Evolutionary conservation across 1,139 yeast species (phyloP).

Genomic region (Lodderomyces parapsilosis): DNA sequence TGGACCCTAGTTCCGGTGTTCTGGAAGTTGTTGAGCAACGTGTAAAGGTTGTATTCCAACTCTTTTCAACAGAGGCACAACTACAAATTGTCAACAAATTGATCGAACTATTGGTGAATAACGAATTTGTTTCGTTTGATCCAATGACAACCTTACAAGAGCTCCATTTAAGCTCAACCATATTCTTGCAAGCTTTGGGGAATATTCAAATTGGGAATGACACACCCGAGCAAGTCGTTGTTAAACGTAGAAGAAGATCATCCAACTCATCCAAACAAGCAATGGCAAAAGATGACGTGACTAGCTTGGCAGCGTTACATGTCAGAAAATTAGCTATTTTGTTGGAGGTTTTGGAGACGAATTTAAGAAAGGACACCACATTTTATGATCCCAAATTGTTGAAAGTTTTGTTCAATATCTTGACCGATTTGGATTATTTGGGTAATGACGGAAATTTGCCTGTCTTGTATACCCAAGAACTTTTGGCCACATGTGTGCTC

Average conservation of each 20-base stretch:
- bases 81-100: constrained; percentile 56
- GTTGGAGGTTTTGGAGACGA: constrained; percentile 72
- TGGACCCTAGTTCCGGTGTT: constrained; percentile 43
- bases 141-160: constrained; percentile 52
- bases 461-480: constrained; percentile 86
- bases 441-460: constrained; percentile 93
- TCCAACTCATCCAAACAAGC: constrained; percentile 73
- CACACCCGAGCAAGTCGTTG: constrained; percentile 49
- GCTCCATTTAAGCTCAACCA: constrained; percentile 43
- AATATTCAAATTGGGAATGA: constrained; percentile 46
- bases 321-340: constrained; percentile 75
- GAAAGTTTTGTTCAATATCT: constrained; percentile 61
- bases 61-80: constrained; percentile 57
- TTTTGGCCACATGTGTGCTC: constrained; percentile 83
- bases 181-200: constrained; percentile 50
- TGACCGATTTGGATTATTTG: constrained; percentile 83
- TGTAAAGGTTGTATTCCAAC: constrained; percentile 52
- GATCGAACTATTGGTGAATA: constrained; percentile 52
- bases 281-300: constrained; percentile 68
- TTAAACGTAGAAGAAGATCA: constrained; percentile 78
- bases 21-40: constrained; percentile 57
- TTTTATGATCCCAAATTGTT: constrained; percentile 49
- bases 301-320: constrained; percentile 73
- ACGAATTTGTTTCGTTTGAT: constrained; percentile 45
- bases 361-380: constrained; percentile 23